Percentiles rank a stretch among this genome's conserved stretches.
Conservation (phyloP, 108 stramenopile species). For the Conticribra guillardii region DNA sequence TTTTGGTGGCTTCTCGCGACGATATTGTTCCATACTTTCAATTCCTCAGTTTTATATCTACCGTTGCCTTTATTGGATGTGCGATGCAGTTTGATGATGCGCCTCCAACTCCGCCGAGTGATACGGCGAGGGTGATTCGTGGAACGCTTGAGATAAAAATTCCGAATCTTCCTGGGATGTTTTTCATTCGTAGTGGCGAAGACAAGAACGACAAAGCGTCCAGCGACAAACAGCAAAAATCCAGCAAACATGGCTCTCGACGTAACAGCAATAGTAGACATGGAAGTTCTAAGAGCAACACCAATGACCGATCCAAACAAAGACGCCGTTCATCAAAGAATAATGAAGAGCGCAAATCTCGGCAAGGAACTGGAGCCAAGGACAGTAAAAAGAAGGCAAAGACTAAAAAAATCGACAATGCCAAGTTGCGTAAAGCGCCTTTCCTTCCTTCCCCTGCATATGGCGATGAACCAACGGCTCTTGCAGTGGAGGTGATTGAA, state of each 20-base stretch:
- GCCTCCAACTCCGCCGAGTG: constrained; percentile 79
- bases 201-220: background rate
- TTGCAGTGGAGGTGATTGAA: background rate
- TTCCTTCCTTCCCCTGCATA: background rate
- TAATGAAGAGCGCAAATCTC: background rate
- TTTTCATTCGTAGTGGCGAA: background rate
- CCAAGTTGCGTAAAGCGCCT: background rate
- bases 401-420: background rate
- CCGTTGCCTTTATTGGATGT: constrained; percentile 62
- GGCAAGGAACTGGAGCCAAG: background rate
- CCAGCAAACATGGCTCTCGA: background rate
- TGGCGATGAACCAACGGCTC: background rate
- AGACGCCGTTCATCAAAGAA: background rate
- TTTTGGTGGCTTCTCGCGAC: constrained; percentile 56
- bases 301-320: too few relatives aligned
- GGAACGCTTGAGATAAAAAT: constrained; percentile 22
- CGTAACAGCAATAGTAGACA: background rate
- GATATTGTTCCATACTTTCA: constrained; percentile 78
- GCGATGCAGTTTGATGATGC: constrained; percentile 80
- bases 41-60: constrained; percentile 66
- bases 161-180: background rate
- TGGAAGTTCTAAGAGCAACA: background rate
- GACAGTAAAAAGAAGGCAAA: background rate
- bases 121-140: constrained; percentile 58
- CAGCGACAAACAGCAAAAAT: background rate